Percentiles rank a stretch among this genome's conserved stretches.
Evolutionary conservation across 2,329 filamentous ascomycete species (phyloP).

Genomic region (Cladosporium sp.): DNA sequence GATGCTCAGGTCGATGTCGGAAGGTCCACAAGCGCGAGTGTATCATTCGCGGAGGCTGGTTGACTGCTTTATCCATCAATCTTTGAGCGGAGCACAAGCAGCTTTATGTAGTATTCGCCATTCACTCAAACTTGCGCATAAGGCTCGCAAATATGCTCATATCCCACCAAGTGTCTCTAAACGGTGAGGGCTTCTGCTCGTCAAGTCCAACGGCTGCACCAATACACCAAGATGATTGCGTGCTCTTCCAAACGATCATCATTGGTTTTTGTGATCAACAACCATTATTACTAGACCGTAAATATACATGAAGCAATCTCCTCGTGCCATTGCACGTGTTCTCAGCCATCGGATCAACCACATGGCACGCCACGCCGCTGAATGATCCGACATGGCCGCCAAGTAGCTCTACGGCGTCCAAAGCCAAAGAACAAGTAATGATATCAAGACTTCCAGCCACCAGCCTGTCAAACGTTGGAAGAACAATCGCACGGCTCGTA

Average conservation of each 20-base stretch:
- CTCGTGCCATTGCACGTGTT: not conserved
- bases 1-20: too few relatives aligned
- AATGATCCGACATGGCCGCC: not conserved
- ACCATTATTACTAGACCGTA: not conserved
- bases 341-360: not conserved
- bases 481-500: not conserved
- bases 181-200: not conserved
- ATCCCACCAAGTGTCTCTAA: not conserved
- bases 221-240: not conserved
- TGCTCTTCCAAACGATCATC: not conserved
- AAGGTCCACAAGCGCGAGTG: too few relatives aligned
- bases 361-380: not conserved
- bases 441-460: conserved; percentile 5
- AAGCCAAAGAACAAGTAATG: not conserved
- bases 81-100: not conserved
- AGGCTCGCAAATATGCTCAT: conserved; percentile 8
- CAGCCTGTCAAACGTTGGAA: not conserved
- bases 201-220: not conserved
- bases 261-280: not conserved
- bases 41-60: not conserved
- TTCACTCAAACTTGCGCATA: conserved; percentile 8
- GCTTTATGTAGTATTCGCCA: not conserved
- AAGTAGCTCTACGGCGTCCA: not conserved
- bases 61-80: not conserved
- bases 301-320: not conserved